Conservation (phyloP, 192 early-diverging fungal genomes). For the Funneliformis mosseae region DNA sequence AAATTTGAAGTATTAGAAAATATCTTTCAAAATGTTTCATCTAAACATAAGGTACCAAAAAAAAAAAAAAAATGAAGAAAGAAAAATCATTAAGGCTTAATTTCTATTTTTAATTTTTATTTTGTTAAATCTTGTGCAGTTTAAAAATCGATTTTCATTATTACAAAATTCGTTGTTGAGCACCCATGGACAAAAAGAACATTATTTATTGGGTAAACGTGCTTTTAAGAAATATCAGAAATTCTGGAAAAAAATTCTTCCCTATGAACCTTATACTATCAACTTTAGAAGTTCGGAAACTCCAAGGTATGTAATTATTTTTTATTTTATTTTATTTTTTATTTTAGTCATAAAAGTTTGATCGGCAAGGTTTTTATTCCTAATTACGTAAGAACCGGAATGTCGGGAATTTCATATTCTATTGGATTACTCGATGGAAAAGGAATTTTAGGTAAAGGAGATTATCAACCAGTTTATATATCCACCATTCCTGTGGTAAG, state of each 20-base stretch:
- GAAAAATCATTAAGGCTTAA: too few species aligned
- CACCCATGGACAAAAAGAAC: not conserved
- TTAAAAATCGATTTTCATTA: not conserved
- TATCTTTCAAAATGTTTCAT: not conserved
- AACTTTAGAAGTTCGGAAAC: not conserved
- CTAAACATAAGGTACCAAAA: not conserved
- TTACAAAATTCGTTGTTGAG: not conserved
- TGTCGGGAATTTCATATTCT: slow-evolving; percentile 22
- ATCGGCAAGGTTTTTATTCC: too few species aligned
- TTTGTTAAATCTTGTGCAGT: not conserved
- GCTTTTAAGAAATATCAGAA: not conserved
- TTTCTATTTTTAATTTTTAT: not conserved
- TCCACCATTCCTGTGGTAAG: not conserved
- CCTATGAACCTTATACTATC: not conserved
- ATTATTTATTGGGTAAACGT: not conserved
- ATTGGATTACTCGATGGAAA: slow-evolving; percentile 26
- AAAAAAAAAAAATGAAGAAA: not conserved
- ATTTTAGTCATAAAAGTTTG: too few species aligned
- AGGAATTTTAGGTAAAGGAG: slow-evolving; percentile 1
- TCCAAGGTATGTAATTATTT: not conserved
- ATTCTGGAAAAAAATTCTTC: not conserved
- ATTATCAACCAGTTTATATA: slow-evolving; percentile 23
- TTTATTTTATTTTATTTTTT: too few species aligned
- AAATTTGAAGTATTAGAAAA: not conserved
- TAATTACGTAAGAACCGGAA: slow-evolving; percentile 10